Percentiles rank a stretch among this genome's conserved stretches.
Evolutionary conservation across 2,329 filamentous ascomycete species (phyloP).

Genomic region (Penicillium rolfsii): DNA sequence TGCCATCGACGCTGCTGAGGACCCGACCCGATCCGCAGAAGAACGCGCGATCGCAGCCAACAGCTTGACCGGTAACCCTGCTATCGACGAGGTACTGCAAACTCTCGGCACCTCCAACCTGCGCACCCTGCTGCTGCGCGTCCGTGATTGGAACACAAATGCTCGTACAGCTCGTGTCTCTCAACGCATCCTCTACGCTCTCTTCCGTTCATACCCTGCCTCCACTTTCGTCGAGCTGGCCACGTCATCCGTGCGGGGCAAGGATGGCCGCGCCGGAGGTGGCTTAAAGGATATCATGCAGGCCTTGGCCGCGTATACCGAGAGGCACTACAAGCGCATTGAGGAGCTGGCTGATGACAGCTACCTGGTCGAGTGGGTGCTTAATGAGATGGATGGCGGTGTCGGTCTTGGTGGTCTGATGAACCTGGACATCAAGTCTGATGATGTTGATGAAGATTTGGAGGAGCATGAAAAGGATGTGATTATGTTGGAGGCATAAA

Average conservation of each 20-base stretch:
- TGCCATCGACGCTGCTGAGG: slow-evolving; percentile 75
- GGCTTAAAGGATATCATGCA: slow-evolving; percentile 82
- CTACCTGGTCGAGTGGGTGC: slow-evolving; percentile 89
- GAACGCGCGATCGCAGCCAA: slow-evolving; percentile 32
- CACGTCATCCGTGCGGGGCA: slow-evolving; percentile 36
- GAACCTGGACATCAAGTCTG: slow-evolving; percentile 22
- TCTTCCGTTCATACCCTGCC: slow-evolving; percentile 81
- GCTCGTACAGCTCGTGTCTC: slow-evolving; percentile 82
- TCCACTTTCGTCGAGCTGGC: slow-evolving; percentile 73
- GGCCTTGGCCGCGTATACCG: slow-evolving; percentile 86
- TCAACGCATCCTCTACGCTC: slow-evolving; percentile 77
- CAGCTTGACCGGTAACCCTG: slow-evolving; percentile 50
- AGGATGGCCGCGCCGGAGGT: slow-evolving; percentile 49
- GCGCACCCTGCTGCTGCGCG: slow-evolving; percentile 75
- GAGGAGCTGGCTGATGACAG: slow-evolving; percentile 93
- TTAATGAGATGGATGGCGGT: slow-evolving; percentile 87
- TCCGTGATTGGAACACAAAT: slow-evolving; percentile 98
- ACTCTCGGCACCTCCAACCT: slow-evolving; percentile 82
- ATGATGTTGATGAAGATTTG: slow-evolving; percentile 26
- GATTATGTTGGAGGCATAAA: slow-evolving; percentile 44
- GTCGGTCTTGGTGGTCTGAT: slow-evolving; percentile 44
- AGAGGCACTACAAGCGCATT: slow-evolving; percentile 86
- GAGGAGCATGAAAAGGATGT: slow-evolving; percentile 44
- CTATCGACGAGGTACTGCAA: slow-evolving; percentile 82
- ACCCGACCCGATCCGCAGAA: slow-evolving; percentile 40